Conservation (phyloP, 2,329 filamentous ascomycete genomes). For the Nemania abortiva region DNA sequence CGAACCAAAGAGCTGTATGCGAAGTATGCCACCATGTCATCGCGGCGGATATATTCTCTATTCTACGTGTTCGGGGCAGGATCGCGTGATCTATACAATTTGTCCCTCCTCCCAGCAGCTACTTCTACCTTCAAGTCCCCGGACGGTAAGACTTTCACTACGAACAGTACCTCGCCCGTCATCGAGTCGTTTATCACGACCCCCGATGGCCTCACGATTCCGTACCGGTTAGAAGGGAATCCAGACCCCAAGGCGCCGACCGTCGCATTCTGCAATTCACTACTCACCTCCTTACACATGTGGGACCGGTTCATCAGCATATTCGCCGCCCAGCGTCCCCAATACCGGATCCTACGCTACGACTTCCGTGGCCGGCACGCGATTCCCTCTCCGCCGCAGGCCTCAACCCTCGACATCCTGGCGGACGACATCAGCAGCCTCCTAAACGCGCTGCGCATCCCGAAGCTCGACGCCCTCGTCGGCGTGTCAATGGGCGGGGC, state of each 20-base stretch:
- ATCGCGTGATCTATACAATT: constrained; percentile 73
- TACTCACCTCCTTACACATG: constrained; percentile 82
- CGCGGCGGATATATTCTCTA: constrained; percentile 73
- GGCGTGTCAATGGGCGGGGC: constrained; percentile 87
- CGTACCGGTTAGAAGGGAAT: constrained; percentile 82
- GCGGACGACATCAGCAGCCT: constrained; percentile 75
- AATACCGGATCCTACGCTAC: constrained; percentile 81
- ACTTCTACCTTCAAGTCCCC: constrained; percentile 64
- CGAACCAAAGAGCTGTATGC: constrained; percentile 70
- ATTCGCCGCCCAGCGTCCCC: constrained; percentile 70
- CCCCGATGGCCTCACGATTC: constrained; percentile 74
- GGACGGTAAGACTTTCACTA: constrained; percentile 68
- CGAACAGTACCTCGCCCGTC: constrained; percentile 62
- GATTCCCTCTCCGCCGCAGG: constrained; percentile 60
- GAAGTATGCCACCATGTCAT: constrained; percentile 68
- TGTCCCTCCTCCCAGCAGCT: constrained; percentile 63
- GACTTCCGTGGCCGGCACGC: constrained; percentile 76
- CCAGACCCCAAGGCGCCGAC: constrained; percentile 74
- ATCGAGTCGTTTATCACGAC: constrained; percentile 78
- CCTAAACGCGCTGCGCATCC: constrained; percentile 76
- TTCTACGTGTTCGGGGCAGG: constrained; percentile 85
- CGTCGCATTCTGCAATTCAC: constrained; percentile 82
- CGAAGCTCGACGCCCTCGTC: constrained; percentile 73
- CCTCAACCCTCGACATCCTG: constrained; percentile 73
- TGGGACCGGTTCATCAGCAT: constrained; percentile 80